Base-by-base conservation (phyloP, 2,329 filamentous ascomycete species). In the Aspergillus sp. region DNA sequence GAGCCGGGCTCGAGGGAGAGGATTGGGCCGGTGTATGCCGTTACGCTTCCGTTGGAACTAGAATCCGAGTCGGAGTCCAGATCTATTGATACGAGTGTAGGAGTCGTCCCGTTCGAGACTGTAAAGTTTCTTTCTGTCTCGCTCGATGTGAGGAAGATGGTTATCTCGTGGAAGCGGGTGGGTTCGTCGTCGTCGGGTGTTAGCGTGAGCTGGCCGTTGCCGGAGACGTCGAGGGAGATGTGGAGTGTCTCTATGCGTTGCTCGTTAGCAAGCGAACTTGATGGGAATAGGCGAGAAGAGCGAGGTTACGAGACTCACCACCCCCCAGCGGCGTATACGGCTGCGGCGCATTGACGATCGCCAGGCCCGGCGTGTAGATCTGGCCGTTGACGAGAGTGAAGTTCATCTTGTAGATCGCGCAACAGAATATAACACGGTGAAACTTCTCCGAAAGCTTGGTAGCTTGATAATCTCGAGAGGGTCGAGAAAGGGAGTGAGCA, bases 361-460 rank as follows among this genome's bases (percentile, higher is more conserved):
- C 88, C 59, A 91, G 83, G 0, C 89, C 89, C 0, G 89, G 88
- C 0, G 89, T 91, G 69, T 84, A 90, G 57, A 91, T 84, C 68
- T 91, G 87, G 17, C 89, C 89, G 66, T 85, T 85, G 23, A 85
- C 64, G 22, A 90, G 64, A 87, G 89, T 4, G 84, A 85, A 67
- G 83, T 83, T 34, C 83, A 87, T 53, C 85, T 88, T 52, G 52
- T 11, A 19, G 15, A 6, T 17, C 22, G 19, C 19, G 19, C 15
- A 28, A 15, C 7, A 15, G 5, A 13, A 15, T 5, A 15, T 15
- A 41, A 13, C 9, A 41, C 11, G 34, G 8, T 15, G 11, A 41
- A 11, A 11, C 3, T 5, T 41, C 11, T 41, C 15, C 34, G 11
- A 41, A 15, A 15, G 11, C 4, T 41, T 5, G 11, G 15, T 38